Base-by-base conservation (phyloP, 225 moss, liverwort and hornwort genomes). In the Neckera pumila region DNA sequence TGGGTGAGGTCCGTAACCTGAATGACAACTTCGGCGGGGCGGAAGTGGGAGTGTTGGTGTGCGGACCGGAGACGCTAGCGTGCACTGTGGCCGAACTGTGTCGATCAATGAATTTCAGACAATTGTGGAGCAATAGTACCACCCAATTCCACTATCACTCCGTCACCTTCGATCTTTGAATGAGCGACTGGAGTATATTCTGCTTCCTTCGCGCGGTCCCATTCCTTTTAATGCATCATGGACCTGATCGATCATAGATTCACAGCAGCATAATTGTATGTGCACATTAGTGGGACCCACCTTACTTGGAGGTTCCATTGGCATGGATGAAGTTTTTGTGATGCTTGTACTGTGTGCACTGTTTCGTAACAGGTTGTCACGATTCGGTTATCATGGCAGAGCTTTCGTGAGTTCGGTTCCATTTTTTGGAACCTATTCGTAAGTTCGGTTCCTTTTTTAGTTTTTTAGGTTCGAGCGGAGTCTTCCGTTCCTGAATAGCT, bases 111-210 rank as follows among this genome's bases (percentile, higher is more conserved):
- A 91, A 83, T 25, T 89, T 93, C 28, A 89, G 65, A 1, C 65
- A 91, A 4, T 6, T 89, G 64, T 66, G 84, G 89, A 84, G 14
- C 25, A 69, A 36, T 47, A 85, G 67, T 13, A 71, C 85, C 69
- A 82, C 93, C 59, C 87, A 88, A 28, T 95, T 96, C 71, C 92
- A 95, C 58, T 95, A 91, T 18, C 95, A 96, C 72, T 93, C 93
- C 11, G 92, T 96, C 47, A 96, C 86, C 81, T 95, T 96, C 80
- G 91, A 93, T 74, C 87, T 94, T 4, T 91, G 42, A 84, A 27
- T 8, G 14, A 38, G n/a, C 21, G 8, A 38, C 12, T 12, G 43
- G 47, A 36, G 19, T 36, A 20, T 25, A 72, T 21, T n/a, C 36
- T 40, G 9, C 21, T n/a, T 14, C 4, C 11, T 28, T 27, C 17